These are phyloP conservation scores for Pistacia vera DNA, from an alignment of 345 rosid genomes.

Conservation along the genomic window DNA sequence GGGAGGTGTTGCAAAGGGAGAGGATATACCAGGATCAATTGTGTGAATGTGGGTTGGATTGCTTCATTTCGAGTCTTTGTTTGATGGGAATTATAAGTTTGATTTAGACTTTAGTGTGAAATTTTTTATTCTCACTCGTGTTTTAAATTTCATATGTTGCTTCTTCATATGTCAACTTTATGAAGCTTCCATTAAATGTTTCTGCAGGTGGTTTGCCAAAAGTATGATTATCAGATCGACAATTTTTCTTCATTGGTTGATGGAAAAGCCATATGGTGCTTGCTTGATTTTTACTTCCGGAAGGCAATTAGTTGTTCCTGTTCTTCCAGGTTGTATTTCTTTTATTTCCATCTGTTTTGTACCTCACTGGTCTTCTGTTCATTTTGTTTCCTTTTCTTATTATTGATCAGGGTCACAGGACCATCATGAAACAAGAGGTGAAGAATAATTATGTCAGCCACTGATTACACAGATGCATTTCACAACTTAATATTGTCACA, in stretches of 20 bases:
- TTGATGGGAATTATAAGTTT: no score
- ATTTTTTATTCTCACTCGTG: neutral
- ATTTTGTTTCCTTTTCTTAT: conserved; percentile 15
- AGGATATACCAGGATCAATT: neutral
- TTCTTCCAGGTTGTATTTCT: conserved; percentile 44
- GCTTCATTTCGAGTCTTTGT: neutral
- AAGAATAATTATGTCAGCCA: conserved; percentile 63
- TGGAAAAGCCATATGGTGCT: conserved; percentile 95
- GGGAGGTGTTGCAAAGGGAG: neutral
- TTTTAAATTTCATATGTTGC: neutral
- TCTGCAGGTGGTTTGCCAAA: conserved; percentile 67
- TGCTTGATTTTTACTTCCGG: conserved; percentile 89
- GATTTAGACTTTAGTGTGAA: no score
- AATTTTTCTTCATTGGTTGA: conserved; percentile 63
- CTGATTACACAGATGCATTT: conserved; percentile 76
- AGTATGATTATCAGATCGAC: conserved; percentile 55
- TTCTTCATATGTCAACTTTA: neutral
- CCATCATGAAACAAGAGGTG: conserved; percentile 41
- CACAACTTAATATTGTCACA: conserved; percentile 85
- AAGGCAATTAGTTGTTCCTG: conserved; percentile 70
- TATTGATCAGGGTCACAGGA: conserved; percentile 42
- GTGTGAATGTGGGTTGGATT: neutral
- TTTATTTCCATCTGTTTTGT: conserved; percentile 5
- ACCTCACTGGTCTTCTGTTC: neutral
- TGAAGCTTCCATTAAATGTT: neutral